Evolutionary conservation across 163 green algal genomes (phyloP), one percentile per base, ranked within the genome.

Genomic region (Volvox carteri): DNA sequence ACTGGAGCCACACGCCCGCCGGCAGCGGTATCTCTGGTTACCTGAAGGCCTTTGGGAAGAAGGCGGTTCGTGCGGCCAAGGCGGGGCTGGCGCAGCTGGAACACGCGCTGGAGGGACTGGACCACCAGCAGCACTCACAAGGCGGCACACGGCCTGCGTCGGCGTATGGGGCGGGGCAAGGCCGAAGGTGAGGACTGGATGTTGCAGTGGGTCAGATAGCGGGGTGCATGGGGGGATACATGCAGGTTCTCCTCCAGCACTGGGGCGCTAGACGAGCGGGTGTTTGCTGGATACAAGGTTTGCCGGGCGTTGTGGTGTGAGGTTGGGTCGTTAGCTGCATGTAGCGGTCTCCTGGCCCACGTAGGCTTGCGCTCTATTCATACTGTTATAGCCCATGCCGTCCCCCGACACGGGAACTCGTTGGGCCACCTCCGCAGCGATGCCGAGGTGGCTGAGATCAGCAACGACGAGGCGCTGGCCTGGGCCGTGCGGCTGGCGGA

Each of bases 401-500:
- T n/a, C n/a, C n/a, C n/a, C n/a, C n/a, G n/a, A n/a, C n/a, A n/a
- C n/a, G n/a, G n/a, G n/a, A n/a, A n/a, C n/a, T n/a, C n/a, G n/a
- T n/a, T n/a, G n/a, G n/a, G n/a, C n/a, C n/a, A n/a, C n/a, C n/a
- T n/a, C n/a, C n/a, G 60, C 60, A 72, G 60, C 60, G 60, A 39
- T 33, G n/a, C 50, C 58, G 58, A 52, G 18, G 79, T 67, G n/a
- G 68, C 30, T 46, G 25, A 6, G 67, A n/a, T 87, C 19, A 81
- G 85, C n/a, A 76, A 87, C 12, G 91, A 94, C 67, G 72, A 90
- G 72, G 89, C 91, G 67, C 85, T 94, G 75, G 75, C 80, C 1
- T 89, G 90, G 54, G 89, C 91, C 5, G 91, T 94, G n/a, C 80
- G 91, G 60, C 83, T 94, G 85, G 90, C 73, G 67, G 91, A 94